Evolutionary conservation across 495 filamentous ascomycete genomes (phyloP), one percentile per base, ranked within the genome.

Genomic region (Penicillium mononematosum): DNA sequence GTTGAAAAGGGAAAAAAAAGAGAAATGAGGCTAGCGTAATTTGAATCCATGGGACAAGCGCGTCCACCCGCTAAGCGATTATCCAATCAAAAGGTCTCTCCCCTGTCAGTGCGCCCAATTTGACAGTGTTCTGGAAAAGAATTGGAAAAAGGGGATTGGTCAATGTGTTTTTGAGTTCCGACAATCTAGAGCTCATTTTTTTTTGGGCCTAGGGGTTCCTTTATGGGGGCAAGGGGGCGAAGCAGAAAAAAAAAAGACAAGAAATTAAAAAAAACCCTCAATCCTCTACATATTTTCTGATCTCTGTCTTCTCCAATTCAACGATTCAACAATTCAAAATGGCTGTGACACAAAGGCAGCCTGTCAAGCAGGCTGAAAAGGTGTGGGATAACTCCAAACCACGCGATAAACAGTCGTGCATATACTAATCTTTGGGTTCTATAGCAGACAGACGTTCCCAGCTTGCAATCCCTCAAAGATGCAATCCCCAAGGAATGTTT

Each of bases 401-500:
- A 27, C 1, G 5, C 4, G 3, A 19, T 5, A 14, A 19, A 32
- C 45, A 36, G 29, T 48, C 25, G 12, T 2, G 9, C 22, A 8
- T 8, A 44, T 44, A 16, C 27, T 53, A 32, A 53, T 12, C 1
- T 17, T 14, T 5, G 3, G 32, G 2, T 45, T n/a, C 27, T 8
- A 36, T 44, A 47, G 43, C n/a, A 53, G 29, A 24, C 20, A 17
- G 50, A 55, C 3, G 34, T 55, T 29, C 53, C 53, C 5, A 55
- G 11, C 43, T 36, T 55, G 27, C 46, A 55, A 19, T 7, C 24
- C 5, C 53, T 55, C 53, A 55, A 55, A 39, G 53, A 55, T 47
- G 53, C 53, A 50, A 58, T 68, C 47, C 65, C 65, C 3, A 61
- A 58, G 38, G 63, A 68, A 44, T 68, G 65, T 55, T 68, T 66